Conservation (phyloP, 371 early-diverging fungal genomes). For the Lichtheimia corymbifera region DNA sequence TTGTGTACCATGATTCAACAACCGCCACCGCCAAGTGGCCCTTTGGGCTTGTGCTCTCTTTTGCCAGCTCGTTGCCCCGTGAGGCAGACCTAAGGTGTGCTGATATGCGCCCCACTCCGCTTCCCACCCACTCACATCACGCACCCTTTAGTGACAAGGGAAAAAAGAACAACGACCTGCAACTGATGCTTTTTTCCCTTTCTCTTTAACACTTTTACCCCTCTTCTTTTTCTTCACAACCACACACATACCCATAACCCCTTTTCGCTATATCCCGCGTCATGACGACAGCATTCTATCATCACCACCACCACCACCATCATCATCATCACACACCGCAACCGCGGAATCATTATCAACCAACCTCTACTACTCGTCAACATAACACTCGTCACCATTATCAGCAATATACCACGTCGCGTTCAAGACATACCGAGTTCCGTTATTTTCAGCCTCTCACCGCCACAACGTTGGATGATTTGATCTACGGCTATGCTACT, state of each 20-base stretch:
- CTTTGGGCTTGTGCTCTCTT: no score
- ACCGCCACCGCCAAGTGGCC: no score
- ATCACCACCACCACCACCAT: neutral
- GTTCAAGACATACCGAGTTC: neutral
- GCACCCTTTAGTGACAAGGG: neutral
- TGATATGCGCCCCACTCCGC: neutral
- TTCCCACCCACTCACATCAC: neutral
- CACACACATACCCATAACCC: neutral
- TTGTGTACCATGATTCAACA: no score
- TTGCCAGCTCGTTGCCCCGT: no score
- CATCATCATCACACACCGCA: neutral
- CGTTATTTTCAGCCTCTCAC: neutral
- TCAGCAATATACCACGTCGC: neutral
- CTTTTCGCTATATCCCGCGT: neutral
- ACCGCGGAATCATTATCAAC: conserved; percentile 3
- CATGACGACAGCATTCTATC: neutral
- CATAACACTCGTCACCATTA: neutral
- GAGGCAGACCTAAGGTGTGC: no score
- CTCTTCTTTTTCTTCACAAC: neutral
- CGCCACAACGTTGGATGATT: conserved; percentile 3
- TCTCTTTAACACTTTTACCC: neutral
- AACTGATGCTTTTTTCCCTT: neutral
- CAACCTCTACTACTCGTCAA: no score
- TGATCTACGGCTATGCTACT: conserved; percentile 8
- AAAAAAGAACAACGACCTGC: neutral